These are phyloP conservation scores for Solanum virginianum DNA, from an alignment of 257 asterid species.

Conservation along the genomic window DNA sequence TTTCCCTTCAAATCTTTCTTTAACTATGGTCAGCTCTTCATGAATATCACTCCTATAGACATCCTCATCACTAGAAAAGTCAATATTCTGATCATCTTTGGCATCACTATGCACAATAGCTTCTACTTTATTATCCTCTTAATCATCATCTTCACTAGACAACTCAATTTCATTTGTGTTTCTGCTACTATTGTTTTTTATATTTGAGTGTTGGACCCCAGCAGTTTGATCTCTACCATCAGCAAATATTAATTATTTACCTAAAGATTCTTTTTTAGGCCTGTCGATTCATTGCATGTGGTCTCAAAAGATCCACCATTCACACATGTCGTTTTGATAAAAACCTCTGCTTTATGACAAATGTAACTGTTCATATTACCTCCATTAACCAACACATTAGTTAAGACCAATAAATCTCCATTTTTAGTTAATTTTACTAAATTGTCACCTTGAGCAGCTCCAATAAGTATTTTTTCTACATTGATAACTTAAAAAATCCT, in stretches of 20 bases:
- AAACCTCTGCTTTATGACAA: background rate
- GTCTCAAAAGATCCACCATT: too few species aligned
- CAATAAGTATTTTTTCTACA: too few species aligned
- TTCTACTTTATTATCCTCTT: background rate
- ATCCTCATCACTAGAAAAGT: background rate
- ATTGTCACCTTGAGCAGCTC: background rate
- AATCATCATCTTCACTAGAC: background rate
- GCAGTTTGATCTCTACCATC: background rate
- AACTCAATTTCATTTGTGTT: background rate
- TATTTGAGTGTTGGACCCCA: background rate
- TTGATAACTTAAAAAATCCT: background rate
- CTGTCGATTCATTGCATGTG: too few species aligned
- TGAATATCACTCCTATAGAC: background rate
- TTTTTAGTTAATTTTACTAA: too few species aligned
- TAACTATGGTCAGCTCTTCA: background rate
- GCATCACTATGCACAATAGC: background rate
- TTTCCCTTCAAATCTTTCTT: background rate
- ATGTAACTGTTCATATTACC: background rate
- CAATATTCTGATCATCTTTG: background rate
- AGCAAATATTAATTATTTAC: background rate
- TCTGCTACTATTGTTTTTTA: background rate
- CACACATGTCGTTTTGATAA: too few species aligned
- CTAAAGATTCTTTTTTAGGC: background rate
- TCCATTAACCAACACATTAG: background rate
- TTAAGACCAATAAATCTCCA: background rate